Conservation (phyloP, 2,329 filamentous ascomycete genomes). For the Colletotrichum sansevieriae region DNA sequence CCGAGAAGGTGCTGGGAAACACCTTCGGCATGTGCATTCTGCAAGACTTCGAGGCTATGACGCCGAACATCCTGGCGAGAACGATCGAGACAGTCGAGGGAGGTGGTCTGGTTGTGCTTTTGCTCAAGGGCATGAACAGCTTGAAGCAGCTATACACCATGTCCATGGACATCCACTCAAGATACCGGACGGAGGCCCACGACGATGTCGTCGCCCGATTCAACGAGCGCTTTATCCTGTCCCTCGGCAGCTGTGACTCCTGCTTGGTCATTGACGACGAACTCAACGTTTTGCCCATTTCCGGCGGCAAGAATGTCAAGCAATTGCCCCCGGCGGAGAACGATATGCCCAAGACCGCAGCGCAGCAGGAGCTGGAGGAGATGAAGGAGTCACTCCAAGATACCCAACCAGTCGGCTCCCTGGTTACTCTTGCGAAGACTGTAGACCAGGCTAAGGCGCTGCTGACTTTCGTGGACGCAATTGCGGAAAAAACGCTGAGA, state of each 20-base stretch:
- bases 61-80: constrained; percentile 93
- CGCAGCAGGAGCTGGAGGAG: constrained; percentile 81
- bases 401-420: constrained; percentile 85
- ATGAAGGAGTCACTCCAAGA: constrained; percentile 92
- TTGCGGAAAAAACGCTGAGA: constrained; percentile 93
- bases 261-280: constrained; percentile 98
- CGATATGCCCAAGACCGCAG: constrained; percentile 78
- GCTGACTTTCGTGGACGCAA: constrained; percentile 96
- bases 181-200: constrained; percentile 96
- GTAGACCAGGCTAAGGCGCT: constrained; percentile 97
- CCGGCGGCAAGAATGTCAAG: constrained; percentile 91
- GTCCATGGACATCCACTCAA: constrained; percentile 97
- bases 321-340: constrained; percentile 81
- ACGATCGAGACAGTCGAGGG: constrained; percentile 99
- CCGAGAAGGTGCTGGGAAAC: constrained; percentile 97
- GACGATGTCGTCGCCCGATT: constrained; percentile 95
- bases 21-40: constrained; percentile 99
- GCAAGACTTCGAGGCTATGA: constrained; percentile 97
- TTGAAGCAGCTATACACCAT: constrained; percentile 97
- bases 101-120: constrained; percentile 88
- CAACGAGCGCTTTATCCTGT: constrained; percentile 97
- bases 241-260: constrained; percentile 92
- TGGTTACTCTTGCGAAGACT: constrained; percentile 88
- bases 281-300: constrained; percentile 96
- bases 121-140: constrained; percentile 96